These are phyloP conservation scores for Aureobasidium sp. DNA, from an alignment of 2,329 filamentous ascomycete species.

Conservation along the genomic window DNA sequence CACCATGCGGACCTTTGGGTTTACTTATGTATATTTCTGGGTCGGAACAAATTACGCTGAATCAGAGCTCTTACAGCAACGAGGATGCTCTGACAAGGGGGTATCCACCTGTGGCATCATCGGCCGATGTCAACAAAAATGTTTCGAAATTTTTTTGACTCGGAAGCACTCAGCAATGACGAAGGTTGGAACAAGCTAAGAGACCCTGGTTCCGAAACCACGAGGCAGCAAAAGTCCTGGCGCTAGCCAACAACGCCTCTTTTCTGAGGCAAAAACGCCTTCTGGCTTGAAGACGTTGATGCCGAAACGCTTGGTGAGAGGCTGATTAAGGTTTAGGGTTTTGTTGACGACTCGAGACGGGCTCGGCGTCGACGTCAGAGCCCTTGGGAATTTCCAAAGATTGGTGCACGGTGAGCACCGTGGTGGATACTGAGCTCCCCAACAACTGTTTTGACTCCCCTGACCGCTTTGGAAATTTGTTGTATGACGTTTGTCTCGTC, in stretches of 20 bases:
- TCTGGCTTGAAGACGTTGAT: conserved; percentile 7
- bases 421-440: conserved; percentile 13
- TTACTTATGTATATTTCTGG: conserved; percentile 16
- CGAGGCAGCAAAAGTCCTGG: conserved; percentile 12
- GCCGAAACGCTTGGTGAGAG: conserved; percentile 14
- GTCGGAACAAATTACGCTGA: conserved; percentile 10
- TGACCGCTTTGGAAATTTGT: conserved; percentile 13
- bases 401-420: conserved; percentile 13
- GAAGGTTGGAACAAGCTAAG: conserved; percentile 13
- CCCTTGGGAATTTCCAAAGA: conserved; percentile 1
- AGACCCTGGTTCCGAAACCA: conserved; percentile 13
- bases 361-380: conserved; percentile 8
- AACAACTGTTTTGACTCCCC: conserved; percentile 13
- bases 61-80: conserved; percentile 10
- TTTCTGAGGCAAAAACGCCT: conserved; percentile 13
- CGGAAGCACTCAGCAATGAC: conserved; percentile 15
- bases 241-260: background rate
- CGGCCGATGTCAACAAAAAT: conserved; percentile 16
- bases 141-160: conserved; percentile 13
- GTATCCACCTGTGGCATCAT: conserved; percentile 17
- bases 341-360: conserved; percentile 7
- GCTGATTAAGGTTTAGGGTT: conserved; percentile 10
- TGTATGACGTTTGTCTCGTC: conserved; percentile 14
- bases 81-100: conserved; percentile 13
- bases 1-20: conserved; percentile 5